Percentiles rank a stretch among this genome's conserved stretches.
phyloP scores from a whole-genome alignment of 129 eudicot species.

The Solidago caesia region DNA sequence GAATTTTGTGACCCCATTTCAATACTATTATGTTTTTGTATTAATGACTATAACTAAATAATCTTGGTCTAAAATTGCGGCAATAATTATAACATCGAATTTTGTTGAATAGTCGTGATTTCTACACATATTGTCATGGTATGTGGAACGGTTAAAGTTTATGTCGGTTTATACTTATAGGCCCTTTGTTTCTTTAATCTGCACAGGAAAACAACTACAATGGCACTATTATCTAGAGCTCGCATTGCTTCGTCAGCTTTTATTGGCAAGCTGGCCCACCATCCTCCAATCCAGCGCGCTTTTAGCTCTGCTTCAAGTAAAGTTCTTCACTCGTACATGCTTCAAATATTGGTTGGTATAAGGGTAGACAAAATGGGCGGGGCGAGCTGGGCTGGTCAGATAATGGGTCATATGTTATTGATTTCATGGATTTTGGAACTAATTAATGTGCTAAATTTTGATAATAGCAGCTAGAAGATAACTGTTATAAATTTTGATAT shows the following conservation, averaged over 20 bases:
- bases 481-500: neutral
- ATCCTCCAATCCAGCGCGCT: conserved; percentile 24
- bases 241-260: conserved; percentile 34
- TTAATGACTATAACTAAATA: no score
- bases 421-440: neutral
- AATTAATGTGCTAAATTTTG: neutral
- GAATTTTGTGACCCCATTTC: no score
- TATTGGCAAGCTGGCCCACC: conserved; percentile 23
- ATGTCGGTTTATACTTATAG: conserved; percentile 1
- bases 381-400: neutral
- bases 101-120: neutral
- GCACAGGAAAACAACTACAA: conserved; percentile 13
- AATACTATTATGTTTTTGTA: no score
- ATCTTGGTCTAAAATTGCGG: no score
- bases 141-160: neutral
- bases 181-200: neutral
- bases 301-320: conserved; percentile 36
- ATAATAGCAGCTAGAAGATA: neutral
- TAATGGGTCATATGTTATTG: neutral
- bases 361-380: neutral
- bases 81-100: no score
- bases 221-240: conserved; percentile 28
- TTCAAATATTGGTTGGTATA: conserved; percentile 11
- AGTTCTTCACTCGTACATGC: conserved; percentile 1
- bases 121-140: neutral